Conservation (phyloP, 208 protist genomes). For the Histomonas meleagridis region DNA sequence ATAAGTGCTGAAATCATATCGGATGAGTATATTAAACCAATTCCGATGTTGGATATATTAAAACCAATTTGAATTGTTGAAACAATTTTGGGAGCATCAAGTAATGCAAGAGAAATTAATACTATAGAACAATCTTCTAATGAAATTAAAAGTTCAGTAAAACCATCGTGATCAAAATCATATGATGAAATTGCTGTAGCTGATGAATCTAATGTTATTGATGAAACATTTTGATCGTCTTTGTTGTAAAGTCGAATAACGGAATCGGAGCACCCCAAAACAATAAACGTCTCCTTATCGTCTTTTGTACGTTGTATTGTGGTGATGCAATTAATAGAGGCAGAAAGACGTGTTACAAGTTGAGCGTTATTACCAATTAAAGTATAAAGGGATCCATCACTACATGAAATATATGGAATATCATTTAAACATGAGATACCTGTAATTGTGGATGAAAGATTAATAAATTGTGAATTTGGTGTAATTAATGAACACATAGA, state of each 20-base stretch:
- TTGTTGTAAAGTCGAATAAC: not conserved
- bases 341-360: not conserved
- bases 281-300: not conserved
- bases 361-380: not conserved
- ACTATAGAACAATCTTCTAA: not conserved
- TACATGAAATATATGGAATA: not conserved
- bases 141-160: not conserved
- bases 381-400: not conserved
- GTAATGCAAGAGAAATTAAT: not conserved
- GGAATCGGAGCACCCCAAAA: not conserved
- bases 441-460: not conserved
- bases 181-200: not conserved
- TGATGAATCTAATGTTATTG: not conserved
- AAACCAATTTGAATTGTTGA: not conserved
- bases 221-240: not conserved
- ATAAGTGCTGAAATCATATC: not conserved
- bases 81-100: not conserved
- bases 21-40: not conserved
- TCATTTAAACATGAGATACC: not conserved
- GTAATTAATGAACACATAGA: not conserved
- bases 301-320: not conserved
- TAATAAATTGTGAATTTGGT: not conserved
- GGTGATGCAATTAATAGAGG: not conserved
- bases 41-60: not conserved
- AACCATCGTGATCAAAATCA: conserved; percentile 19